phyloP scores from a whole-genome alignment of 2,329 filamentous ascomycete species.

The Pseudocercospora fuligena region DNA sequence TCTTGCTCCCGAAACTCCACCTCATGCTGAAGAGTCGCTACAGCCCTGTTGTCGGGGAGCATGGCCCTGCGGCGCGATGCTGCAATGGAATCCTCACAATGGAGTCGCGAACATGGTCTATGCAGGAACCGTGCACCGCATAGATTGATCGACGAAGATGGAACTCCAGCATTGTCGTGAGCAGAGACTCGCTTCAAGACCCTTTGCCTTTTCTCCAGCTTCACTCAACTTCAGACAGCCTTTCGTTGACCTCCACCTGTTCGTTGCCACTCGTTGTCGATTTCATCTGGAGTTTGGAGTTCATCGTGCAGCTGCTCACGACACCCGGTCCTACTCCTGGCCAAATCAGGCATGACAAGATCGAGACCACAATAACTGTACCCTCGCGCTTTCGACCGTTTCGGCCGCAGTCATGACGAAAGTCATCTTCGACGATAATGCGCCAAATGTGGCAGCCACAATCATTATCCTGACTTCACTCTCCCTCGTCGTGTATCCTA shows the following conservation, averaged over 20 bases:
- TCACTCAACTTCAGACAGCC: slow-evolving; percentile 4
- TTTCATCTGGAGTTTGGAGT: slow-evolving; percentile 2
- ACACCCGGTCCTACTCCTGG: not conserved
- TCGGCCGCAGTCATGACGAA: slow-evolving; percentile 2
- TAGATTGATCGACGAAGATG: slow-evolving; percentile 1
- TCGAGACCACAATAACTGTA: not conserved
- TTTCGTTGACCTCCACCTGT: slow-evolving; percentile 4
- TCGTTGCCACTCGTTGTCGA: not conserved
- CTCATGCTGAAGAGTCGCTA: not conserved
- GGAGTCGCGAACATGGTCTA: slow-evolving; percentile 7
- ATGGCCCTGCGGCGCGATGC: not conserved
- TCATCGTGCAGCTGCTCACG: not conserved
- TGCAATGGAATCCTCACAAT: not conserved
- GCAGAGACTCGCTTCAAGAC: not conserved
- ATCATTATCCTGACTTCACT: slow-evolving; percentile 27
- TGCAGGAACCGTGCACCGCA: slow-evolving; percentile 1
- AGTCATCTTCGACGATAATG: slow-evolving; percentile 29
- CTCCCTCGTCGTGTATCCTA: slow-evolving; percentile 27
- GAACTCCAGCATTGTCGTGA: not conserved
- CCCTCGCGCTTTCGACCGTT: not conserved
- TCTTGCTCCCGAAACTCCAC: not conserved
- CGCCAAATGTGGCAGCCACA: slow-evolving; percentile 30
- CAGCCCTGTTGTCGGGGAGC: not conserved
- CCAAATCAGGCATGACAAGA: not conserved
- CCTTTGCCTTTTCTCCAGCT: not conserved